Conservation (phyloP, 257 asterid species). For the Lycium barbarum region DNA sequence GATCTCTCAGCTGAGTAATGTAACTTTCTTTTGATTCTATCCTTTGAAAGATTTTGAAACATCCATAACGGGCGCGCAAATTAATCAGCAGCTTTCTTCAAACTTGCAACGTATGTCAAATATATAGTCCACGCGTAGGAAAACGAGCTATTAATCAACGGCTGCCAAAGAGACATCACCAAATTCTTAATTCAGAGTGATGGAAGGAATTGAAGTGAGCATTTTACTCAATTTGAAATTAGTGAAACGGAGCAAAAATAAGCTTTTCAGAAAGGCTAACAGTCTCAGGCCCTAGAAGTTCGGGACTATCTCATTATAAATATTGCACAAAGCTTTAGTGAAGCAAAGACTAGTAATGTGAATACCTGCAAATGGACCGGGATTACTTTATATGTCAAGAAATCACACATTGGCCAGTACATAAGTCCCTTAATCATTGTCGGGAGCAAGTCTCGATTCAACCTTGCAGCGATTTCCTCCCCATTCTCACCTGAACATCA, state of each 20-base stretch:
- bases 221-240: background rate
- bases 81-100: slow-evolving; percentile 59
- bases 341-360: background rate
- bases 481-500: slow-evolving; percentile 63
- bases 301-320: background rate
- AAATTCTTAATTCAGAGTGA: slow-evolving; percentile 22
- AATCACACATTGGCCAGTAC: slow-evolving; percentile 91
- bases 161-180: slow-evolving; percentile 48
- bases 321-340: background rate
- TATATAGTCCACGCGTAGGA: slow-evolving; percentile 85
- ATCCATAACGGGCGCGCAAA: slow-evolving; percentile 19
- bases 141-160: slow-evolving; percentile 80
- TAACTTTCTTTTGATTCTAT: background rate
- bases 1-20: slow-evolving; percentile 16
- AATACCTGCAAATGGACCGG: slow-evolving; percentile 87
- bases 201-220: background rate
- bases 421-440: slow-evolving; percentile 73
- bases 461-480: slow-evolving; percentile 68
- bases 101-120: slow-evolving; percentile 92
- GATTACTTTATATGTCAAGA: slow-evolving; percentile 75
- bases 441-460: slow-evolving; percentile 84
- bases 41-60: slow-evolving; percentile 4
- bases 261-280: background rate
- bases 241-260: background rate
- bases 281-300: background rate